Evolutionary conservation across 495 filamentous ascomycete species (phyloP).

Genomic region (Clavariopsis aquatica): DNA sequence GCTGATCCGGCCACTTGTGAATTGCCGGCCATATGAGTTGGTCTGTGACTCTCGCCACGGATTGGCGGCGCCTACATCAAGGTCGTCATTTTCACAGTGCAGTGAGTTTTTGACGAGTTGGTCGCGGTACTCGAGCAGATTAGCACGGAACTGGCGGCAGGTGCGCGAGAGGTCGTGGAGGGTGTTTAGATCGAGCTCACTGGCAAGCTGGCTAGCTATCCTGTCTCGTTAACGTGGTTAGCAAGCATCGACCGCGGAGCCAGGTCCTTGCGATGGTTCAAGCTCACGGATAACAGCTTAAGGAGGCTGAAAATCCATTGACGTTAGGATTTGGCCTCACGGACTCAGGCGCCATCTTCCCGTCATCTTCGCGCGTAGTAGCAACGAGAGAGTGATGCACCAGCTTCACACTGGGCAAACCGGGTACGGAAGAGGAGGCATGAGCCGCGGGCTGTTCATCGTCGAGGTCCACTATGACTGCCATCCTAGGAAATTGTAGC

Average conservation of each 20-base stretch:
- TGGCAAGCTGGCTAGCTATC: slow-evolving; percentile 72
- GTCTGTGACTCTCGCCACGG: slow-evolving; percentile 34
- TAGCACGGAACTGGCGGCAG: slow-evolving; percentile 74
- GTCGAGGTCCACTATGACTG: slow-evolving; percentile 65
- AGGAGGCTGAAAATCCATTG: slow-evolving; percentile 70
- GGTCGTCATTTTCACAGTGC: slow-evolving; percentile 71
- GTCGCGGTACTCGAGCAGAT: slow-evolving; percentile 72
- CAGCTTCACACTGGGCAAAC: slow-evolving; percentile 32
- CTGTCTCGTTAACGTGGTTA: slow-evolving; percentile 50
- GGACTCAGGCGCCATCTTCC: slow-evolving; percentile 36
- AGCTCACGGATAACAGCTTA: slow-evolving; percentile 88
- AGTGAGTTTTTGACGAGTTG: slow-evolving; percentile 71
- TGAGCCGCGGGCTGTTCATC: slow-evolving; percentile 49
- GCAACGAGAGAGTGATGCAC: slow-evolving; percentile 27
- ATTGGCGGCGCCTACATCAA: slow-evolving; percentile 49
- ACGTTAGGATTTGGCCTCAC: slow-evolving; percentile 62
- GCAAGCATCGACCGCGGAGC: slow-evolving; percentile 24
- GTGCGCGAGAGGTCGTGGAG: slow-evolving; percentile 77
- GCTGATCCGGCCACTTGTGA: slow-evolving; percentile 66
- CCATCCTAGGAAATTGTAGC: slow-evolving; percentile 50
- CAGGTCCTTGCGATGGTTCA: slow-evolving; percentile 27
- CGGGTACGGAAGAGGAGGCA: slow-evolving; percentile 5
- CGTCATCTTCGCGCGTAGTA: neutral
- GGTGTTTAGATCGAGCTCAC: slow-evolving; percentile 77
- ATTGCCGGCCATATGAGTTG: slow-evolving; percentile 45